phyloP scores from a whole-genome alignment of 345 rosid genomes.

The Garcia nutans region DNA sequence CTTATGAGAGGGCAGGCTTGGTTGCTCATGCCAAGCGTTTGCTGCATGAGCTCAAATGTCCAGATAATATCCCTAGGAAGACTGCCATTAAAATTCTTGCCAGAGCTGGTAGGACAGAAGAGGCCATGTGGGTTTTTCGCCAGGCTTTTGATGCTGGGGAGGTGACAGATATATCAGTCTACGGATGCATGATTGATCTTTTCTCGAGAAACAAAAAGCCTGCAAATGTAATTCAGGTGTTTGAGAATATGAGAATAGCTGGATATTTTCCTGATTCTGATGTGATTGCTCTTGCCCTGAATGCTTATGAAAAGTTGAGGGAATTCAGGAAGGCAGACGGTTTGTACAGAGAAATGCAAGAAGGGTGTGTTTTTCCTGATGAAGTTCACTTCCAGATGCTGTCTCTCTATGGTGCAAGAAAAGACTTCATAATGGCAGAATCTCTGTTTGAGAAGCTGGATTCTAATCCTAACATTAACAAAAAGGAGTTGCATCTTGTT shows the following conservation, averaged over 20 bases:
- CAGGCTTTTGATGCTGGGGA: conserved; percentile 80
- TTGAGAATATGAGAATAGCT: conserved; percentile 75
- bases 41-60: conserved; percentile 71
- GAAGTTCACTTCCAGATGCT: conserved; percentile 95
- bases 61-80: conserved; percentile 69
- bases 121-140: conserved; percentile 88
- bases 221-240: conserved; percentile 69
- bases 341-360: conserved; percentile 67
- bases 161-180: conserved; percentile 73
- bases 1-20: conserved; percentile 82
- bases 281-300: conserved; percentile 69
- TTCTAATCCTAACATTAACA: conserved; percentile 69
- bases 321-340: conserved; percentile 69
- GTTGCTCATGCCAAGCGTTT: conserved; percentile 83
- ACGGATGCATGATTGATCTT: conserved; percentile 79
- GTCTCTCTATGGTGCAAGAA: conserved; percentile 53
- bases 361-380: conserved; percentile 69
- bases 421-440: conserved; percentile 56
- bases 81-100: conserved; percentile 74
- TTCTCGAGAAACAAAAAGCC: conserved; percentile 72
- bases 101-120: conserved; percentile 74
- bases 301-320: conserved; percentile 73
- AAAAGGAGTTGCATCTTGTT: conserved; percentile 79
- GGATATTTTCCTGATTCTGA: conserved; percentile 69
- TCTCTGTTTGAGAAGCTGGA: conserved; percentile 60